phyloP scores from a whole-genome alignment of 1,284 basidiomycete species.

The Pseudozyma sp. region DNA sequence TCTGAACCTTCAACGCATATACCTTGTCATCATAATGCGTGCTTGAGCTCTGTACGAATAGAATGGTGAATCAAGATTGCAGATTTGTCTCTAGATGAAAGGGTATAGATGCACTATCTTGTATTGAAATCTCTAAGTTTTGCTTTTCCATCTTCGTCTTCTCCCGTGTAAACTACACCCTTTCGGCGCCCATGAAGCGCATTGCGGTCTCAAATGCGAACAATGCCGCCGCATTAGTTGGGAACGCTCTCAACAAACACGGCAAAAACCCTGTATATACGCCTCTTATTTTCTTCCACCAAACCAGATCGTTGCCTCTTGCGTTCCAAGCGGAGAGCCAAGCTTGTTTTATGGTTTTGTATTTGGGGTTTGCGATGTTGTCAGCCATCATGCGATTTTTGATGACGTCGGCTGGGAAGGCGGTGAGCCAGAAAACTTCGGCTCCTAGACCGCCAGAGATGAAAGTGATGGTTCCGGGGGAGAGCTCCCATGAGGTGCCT shows the following conservation, averaged over 20 bases:
- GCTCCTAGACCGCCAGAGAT: slow-evolving; percentile 73
- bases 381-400: slow-evolving; percentile 73
- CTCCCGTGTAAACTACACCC: no score
- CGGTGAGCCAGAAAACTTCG: slow-evolving; percentile 72
- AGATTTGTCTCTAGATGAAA: no score
- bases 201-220: slow-evolving; percentile 66
- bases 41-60: no score
- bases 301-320: slow-evolving; percentile 16
- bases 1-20: no score
- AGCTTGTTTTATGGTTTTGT: slow-evolving; percentile 36
- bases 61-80: no score
- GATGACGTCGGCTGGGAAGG: slow-evolving; percentile 80
- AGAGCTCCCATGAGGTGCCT: slow-evolving; percentile 72
- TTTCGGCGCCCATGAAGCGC: slow-evolving; percentile 62
- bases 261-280: slow-evolving; percentile 63
- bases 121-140: no score
- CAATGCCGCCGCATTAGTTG: slow-evolving; percentile 63
- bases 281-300: slow-evolving; percentile 26
- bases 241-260: slow-evolving; percentile 63
- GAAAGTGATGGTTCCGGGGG: slow-evolving; percentile 77
- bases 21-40: no score
- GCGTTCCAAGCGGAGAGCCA: slow-evolving; percentile 51
- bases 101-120: no score
- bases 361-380: slow-evolving; percentile 73
- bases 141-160: no score